Percentiles rank a stretch among this genome's conserved stretches.
These are phyloP conservation scores for Termitomyces sp. DNA, from an alignment of 768 basidiomycete genomes.

Conservation along the genomic window DNA sequence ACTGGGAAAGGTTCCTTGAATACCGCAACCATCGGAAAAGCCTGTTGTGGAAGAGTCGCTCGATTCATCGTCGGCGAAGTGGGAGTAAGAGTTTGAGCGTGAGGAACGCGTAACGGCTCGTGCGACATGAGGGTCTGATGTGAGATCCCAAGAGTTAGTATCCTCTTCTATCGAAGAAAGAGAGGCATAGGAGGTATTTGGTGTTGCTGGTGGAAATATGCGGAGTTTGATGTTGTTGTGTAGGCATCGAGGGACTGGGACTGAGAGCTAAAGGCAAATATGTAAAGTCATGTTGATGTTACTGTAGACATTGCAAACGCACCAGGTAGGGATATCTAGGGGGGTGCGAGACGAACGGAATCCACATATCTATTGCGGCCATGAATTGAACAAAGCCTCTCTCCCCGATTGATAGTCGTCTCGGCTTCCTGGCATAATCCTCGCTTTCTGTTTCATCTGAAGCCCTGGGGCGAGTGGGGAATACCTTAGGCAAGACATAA, in stretches of 20 bases:
- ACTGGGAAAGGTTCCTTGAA: conserved; percentile 77
- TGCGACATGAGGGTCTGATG: conserved; percentile 71
- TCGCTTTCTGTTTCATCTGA: conserved; percentile 26
- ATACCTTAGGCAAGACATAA: conserved; percentile 68
- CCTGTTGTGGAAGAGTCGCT: conserved; percentile 60
- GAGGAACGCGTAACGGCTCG: conserved; percentile 42
- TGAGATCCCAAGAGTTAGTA: conserved; percentile 63
- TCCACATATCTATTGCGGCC: conserved; percentile 75
- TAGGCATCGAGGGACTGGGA: conserved; percentile 73
- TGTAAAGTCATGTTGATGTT: conserved; percentile 1
- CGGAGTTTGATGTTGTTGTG: conserved; percentile 71
- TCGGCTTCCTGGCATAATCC: conserved; percentile 22
- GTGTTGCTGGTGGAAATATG: conserved; percentile 57
- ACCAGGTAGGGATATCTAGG: conserved; percentile 75
- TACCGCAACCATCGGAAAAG: conserved; percentile 54
- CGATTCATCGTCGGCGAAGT: conserved; percentile 80
- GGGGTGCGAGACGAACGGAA: conserved; percentile 62
- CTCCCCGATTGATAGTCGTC: conserved; percentile 55
- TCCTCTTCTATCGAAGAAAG: conserved; percentile 75
- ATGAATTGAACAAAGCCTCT: conserved; percentile 65
- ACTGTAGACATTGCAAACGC: conserved; percentile 15
- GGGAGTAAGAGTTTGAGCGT: conserved; percentile 55
- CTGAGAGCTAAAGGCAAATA: conserved; percentile 47
- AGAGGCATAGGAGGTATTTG: conserved; percentile 61
- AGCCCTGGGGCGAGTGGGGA: conserved; percentile 28